Percentiles rank a stretch among this genome's conserved stretches.
Evolutionary conservation across 371 early-diverging fungal species (phyloP).

Genomic region (Circinella minor): DNA sequence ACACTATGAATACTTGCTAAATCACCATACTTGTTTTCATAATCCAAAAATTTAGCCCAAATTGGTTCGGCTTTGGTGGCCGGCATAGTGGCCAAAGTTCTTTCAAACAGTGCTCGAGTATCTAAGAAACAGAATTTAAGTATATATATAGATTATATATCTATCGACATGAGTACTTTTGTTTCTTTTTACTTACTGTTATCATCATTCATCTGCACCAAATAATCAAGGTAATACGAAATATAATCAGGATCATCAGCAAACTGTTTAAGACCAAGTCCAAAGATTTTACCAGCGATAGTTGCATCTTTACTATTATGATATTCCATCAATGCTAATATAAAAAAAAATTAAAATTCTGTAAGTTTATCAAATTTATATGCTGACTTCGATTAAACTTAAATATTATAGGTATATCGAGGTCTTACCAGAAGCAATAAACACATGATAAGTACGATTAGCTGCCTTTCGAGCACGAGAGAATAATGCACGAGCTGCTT

Average conservation of each 20-base stretch:
- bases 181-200: slow-evolving; percentile 63
- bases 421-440: slow-evolving; percentile 72
- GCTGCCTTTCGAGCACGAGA: slow-evolving; percentile 78
- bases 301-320: slow-evolving; percentile 84
- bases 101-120: slow-evolving; percentile 87
- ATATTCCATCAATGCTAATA: slow-evolving; percentile 89
- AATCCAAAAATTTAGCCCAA: slow-evolving; percentile 83
- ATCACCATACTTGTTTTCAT: slow-evolving; percentile 90
- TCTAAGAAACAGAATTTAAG: slow-evolving; percentile 43
- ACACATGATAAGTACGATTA: slow-evolving; percentile 84
- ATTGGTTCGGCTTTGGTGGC: slow-evolving; percentile 71
- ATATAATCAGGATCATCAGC: slow-evolving; percentile 76
- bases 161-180: background rate
- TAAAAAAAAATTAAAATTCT: background rate
- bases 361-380: too few relatives aligned
- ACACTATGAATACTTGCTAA: slow-evolving; percentile 72
- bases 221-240: slow-evolving; percentile 82
- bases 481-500: slow-evolving; percentile 81
- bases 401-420: background rate
- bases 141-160: background rate
- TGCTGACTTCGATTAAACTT: too few relatives aligned
- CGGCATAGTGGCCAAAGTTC: slow-evolving; percentile 76
- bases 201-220: slow-evolving; percentile 89
- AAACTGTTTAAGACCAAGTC: slow-evolving; percentile 83
- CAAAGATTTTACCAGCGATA: slow-evolving; percentile 92